A percentile compares a stretch with the other conserved stretches of the same genome.
Conservation (phyloP, 2,329 filamentous ascomycete species). For the Cercospora beticola region DNA sequence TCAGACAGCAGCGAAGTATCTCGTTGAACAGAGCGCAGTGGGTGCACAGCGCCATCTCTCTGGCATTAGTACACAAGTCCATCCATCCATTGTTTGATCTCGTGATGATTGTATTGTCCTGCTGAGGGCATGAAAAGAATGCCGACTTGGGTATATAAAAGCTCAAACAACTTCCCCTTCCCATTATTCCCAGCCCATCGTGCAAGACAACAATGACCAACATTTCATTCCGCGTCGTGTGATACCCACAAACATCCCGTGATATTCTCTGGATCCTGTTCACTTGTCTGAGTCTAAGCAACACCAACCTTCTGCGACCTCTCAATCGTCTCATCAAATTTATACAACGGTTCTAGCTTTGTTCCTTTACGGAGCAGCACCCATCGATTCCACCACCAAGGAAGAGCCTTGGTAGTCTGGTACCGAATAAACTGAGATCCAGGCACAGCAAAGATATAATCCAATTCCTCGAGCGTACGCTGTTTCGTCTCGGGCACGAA, state of each 20-base stretch:
- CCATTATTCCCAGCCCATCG: neutral
- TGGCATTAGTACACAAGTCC: no score
- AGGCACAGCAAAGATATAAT: constrained; percentile 54
- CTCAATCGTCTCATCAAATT: constrained; percentile 19
- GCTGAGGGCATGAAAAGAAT: neutral
- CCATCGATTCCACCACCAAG: constrained; percentile 47
- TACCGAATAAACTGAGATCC: constrained; percentile 40
- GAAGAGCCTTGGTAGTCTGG: constrained; percentile 41
- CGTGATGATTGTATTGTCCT: neutral
- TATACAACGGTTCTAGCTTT: constrained; percentile 24
- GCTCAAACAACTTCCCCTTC: neutral
- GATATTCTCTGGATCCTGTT: no score
- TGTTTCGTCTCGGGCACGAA: constrained; percentile 55
- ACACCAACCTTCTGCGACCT: constrained; percentile 18
- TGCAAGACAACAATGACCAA: neutral
- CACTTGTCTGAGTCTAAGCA: no score
- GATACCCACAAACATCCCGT: neutral
- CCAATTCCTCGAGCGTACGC: constrained; percentile 50
- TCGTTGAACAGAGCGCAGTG: no score
- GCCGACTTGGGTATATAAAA: neutral
- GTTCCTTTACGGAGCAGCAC: constrained; percentile 19
- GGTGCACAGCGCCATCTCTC: no score
- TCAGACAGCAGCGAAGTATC: no score
- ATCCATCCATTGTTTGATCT: no score
- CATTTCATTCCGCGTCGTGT: neutral